Evolutionary conservation across 2,329 filamentous ascomycete species (phyloP).

Genomic region (Arthrocladium fulminans): DNA sequence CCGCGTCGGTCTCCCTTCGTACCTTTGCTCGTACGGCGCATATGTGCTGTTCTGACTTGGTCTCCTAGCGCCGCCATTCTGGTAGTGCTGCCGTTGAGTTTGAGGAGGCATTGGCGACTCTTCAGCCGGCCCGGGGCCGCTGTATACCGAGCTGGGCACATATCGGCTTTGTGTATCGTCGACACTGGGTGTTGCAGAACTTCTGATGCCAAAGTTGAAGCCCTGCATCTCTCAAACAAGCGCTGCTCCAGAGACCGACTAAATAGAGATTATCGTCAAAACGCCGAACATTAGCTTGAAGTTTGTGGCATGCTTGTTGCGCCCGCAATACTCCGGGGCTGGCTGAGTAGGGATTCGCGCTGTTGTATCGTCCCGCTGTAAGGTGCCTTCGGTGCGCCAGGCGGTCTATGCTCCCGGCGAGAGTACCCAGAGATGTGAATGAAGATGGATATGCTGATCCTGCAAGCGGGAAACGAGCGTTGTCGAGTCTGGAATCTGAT

Average conservation of each 20-base stretch:
- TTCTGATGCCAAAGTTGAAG: constrained; percentile 17
- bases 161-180: constrained; percentile 20
- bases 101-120: constrained; percentile 14
- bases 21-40: constrained; percentile 1
- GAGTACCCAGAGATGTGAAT: not conserved
- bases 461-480: not conserved
- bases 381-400: not conserved
- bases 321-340: not conserved
- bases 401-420: not conserved
- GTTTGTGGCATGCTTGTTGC: not conserved
- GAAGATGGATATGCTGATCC: not conserved
- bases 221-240: constrained; percentile 8
- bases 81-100: constrained; percentile 6
- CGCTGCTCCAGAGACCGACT: not conserved
- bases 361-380: too few relatives aligned
- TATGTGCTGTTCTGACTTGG: constrained; percentile 3
- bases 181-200: constrained; percentile 18
- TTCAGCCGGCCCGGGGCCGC: constrained; percentile 16
- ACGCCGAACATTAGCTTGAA: not conserved
- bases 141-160: constrained; percentile 23
- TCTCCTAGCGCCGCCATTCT: not conserved
- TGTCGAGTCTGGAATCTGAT: not conserved
- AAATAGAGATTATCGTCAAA: not conserved
- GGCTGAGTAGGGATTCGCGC: not conserved
- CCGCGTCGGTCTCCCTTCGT: not conserved